Base-by-base conservation (phyloP, 1,284 basidiomycete genomes). In the Tremellales sp. region DNA sequence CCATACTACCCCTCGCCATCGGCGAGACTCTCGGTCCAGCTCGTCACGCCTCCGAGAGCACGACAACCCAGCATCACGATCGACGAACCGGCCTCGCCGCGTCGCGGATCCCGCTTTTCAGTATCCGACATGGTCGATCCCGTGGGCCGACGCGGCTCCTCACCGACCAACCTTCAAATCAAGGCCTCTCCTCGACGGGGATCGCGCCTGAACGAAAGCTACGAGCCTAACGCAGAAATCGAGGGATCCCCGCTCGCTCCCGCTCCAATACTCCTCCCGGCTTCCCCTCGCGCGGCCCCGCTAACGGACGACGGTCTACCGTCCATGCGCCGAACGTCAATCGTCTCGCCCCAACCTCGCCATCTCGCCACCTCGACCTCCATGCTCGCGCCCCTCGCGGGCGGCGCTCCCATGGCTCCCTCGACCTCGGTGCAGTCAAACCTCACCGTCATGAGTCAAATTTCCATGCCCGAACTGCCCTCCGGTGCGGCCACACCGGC, bases 371-470 rank as follows among this genome's bases (percentile, higher is more conserved):
- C 39, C 12, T 46, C 48, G 7, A 43, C 51, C 40, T 45, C 43
- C 12, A 45, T 45, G 7, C 50, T 53, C 34, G 36, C 40, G 2
- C 34, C 40, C n/a, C 40, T 37, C 12, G 12, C 25, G 6, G 46
- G 46, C 10, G 16, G 32, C 13, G 36, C 37, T 13, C 50, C 46
- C 1, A 14, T 46, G 2, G 47, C 51, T 5, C 43, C 45, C 6
- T 36, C 43, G 31, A 27, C 36, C 18, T 45, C 50, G 12, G 25
- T 41, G 18, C 44, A 54, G 26, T 27, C 19, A 21, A 45, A 31
- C 39, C 14, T 21, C 9, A 44, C 32, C 36, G 10, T 5, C 16
- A 18, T 19, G 25, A 2, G 3, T n/a, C 2, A 22, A 3, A 38
- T 35, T 16, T 26, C 22, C 19, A 40, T 34, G 27, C 42, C 45